Conservation (phyloP, 2,329 filamentous ascomycete genomes). For the Ophiocordyceps camponoti-rufipedis region DNA sequence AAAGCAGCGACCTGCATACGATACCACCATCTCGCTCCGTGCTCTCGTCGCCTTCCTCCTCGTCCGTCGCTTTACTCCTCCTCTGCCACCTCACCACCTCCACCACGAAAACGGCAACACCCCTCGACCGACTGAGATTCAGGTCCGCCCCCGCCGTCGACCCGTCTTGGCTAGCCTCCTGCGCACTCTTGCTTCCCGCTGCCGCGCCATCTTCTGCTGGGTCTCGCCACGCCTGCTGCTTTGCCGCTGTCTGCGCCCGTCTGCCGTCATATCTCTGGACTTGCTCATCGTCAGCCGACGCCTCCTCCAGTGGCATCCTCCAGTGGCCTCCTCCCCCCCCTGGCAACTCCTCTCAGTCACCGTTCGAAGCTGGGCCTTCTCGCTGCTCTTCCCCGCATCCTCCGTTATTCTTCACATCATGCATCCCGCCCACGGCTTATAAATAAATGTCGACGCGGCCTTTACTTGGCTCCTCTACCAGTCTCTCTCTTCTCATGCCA, state of each 20-base stretch:
- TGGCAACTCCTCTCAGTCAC: no score
- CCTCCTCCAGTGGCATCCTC: not conserved
- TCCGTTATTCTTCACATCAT: constrained; percentile 12
- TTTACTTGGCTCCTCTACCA: constrained; percentile 6
- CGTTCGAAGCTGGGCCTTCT: not conserved
- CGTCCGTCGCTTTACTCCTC: not conserved
- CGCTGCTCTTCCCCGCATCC: constrained; percentile 3
- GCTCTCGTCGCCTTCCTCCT: not conserved
- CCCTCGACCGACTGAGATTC: constrained; percentile 2
- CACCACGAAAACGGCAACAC: not conserved
- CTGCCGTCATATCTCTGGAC: constrained; percentile 1
- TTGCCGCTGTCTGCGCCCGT: not conserved
- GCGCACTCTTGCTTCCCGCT: not conserved
- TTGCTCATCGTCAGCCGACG: constrained; percentile 1
- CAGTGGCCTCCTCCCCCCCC: not conserved
- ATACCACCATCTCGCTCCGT: no score
- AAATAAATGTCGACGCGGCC: constrained; percentile 20
- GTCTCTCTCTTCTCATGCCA: constrained; percentile 8
- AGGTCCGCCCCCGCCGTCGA: constrained; percentile 3
- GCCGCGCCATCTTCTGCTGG: not conserved
- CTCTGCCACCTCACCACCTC: not conserved
- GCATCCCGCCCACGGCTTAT: constrained; percentile 16
- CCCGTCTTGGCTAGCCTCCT: not conserved
- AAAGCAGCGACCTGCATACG: constrained; percentile 17
- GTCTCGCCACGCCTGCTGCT: not conserved